These are phyloP conservation scores for Orbilia quercus DNA, from an alignment of 2,329 filamentous ascomycete genomes.

Conservation along the genomic window DNA sequence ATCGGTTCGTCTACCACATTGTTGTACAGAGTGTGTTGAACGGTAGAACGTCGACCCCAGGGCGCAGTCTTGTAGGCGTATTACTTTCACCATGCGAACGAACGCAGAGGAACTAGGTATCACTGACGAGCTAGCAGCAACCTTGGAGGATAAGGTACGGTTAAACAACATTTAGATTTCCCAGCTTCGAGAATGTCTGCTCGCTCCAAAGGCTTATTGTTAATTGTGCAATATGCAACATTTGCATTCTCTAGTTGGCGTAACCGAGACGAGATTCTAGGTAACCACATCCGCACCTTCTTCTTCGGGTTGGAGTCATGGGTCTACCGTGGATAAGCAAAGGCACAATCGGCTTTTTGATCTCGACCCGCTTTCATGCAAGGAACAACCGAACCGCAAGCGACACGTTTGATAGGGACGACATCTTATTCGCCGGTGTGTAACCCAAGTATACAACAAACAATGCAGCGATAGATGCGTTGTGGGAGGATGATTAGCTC, in stretches of 20 bases:
- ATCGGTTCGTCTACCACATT: too few species aligned
- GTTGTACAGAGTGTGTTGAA: not conserved
- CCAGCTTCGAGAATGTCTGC: not conserved
- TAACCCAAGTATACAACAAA: too few species aligned
- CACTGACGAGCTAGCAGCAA: not conserved
- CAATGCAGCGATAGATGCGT: too few species aligned
- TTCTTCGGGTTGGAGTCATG: not conserved
- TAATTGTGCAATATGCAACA: too few species aligned
- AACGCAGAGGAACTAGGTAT: too few species aligned
- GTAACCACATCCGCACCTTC: slow-evolving; percentile 27
- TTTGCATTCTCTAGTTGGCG: not conserved
- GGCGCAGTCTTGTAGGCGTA: too few species aligned
- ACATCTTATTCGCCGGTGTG: slow-evolving; percentile 20
- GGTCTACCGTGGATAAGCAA: slow-evolving; percentile 1
- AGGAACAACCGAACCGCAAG: slow-evolving; percentile 18
- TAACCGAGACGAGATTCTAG: not conserved
- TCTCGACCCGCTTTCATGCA: slow-evolving; percentile 15
- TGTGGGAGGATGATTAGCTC: too few species aligned
- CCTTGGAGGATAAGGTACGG: not conserved
- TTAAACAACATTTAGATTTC: not conserved
- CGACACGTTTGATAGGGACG: slow-evolving; percentile 14
- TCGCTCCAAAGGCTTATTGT: too few species aligned
- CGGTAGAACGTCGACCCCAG: too few species aligned
- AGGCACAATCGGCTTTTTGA: not conserved
- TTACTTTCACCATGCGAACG: too few species aligned